Evolutionary conservation across 768 basidiomycete genomes (phyloP), one percentile per base, ranked within the genome.

Genomic region (Strobilomyces dryophilus): DNA sequence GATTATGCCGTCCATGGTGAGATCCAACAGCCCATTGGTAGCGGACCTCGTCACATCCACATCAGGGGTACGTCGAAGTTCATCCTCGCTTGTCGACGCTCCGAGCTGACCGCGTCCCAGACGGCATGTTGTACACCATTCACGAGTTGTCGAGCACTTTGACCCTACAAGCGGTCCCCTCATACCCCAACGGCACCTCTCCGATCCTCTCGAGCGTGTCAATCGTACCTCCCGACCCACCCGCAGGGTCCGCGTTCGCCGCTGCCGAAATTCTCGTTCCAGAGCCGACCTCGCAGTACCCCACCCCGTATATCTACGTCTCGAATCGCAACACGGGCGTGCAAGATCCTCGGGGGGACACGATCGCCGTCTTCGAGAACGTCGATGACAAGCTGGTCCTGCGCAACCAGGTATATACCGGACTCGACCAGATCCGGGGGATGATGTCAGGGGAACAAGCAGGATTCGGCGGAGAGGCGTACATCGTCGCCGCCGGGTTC

Each of bases 181-280:
- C 60, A 7, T 74, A 70, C 21, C 79, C 78, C 14, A 79, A 80
- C 54, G 75, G 76, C 52, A 75, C 78, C 14, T 75, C 78, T 15
- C 75, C 76, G 46, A 76, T 81, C 52, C 70, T 83, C 52, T 75
- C 78, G 2, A 76, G 69, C 36, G 74, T 76, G 26, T 77, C 78
- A 20, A 82, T 79, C 62, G 57, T 80, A 20, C 74, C 77, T 20
- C 71, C 70, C 0, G 66, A 74, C 66, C 61, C 67, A 67, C 71
- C 75, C 26, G 44, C 74, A 57, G 53, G 67, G 56, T 59, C 76
- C 32, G 50, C 61, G 55, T 84, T 77, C 61, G 62, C 78, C 10
- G 84, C 79, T 1, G 85, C 73, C 9, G 86, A 87, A 59, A 79
- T 88, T 58, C 76, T 87, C 42, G 79, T 86, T 54, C 80, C 85